Evolutionary conservation across 139 green algal genomes (phyloP).

Genomic region (Edaphochlamys debaryana): DNA sequence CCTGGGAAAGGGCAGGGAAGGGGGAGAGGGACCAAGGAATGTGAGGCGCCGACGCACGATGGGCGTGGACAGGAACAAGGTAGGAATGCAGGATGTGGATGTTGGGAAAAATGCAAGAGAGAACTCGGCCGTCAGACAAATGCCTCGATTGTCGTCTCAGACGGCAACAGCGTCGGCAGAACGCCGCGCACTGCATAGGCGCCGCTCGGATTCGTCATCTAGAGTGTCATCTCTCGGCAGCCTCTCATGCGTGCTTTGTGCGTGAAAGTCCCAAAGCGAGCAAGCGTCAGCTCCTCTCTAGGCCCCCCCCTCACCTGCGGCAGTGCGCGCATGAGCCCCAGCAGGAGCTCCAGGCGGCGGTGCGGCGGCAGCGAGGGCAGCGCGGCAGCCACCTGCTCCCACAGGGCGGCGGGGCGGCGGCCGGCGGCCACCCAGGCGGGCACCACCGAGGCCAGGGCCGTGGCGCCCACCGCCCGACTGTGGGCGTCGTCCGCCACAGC

Average conservation of each 20-base stretch:
- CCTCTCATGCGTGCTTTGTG: too few species aligned
- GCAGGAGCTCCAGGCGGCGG: conserved; percentile 60
- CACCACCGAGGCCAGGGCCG: conserved; percentile 58
- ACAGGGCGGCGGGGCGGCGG: conserved; percentile 44
- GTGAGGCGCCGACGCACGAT: too few species aligned
- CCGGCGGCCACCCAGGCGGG: conserved; percentile 66
- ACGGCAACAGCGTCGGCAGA: conserved; percentile 45
- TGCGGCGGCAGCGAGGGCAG: conserved; percentile 59
- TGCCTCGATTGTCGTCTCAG: conserved; percentile 61
- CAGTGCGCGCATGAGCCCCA: conserved; percentile 57
- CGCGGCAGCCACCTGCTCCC: conserved; percentile 45
- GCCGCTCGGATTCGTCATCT: conserved; percentile 68
- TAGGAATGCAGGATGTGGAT: too few species aligned
- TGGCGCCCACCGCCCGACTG: conserved; percentile 50
- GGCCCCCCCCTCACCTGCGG: conserved; percentile 62
- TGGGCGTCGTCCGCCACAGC: conserved; percentile 64
- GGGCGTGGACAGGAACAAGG: too few species aligned
- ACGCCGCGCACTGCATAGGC: conserved; percentile 31
- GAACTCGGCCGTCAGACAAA: conserved; percentile 60
- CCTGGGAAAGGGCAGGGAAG: too few species aligned
- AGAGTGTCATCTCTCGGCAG: conserved; percentile 49
- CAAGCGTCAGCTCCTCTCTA: too few species aligned
- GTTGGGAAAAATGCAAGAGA: neutral
- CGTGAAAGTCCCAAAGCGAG: too few species aligned
- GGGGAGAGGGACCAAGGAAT: too few species aligned